These are phyloP conservation scores for Cladobotryum mycophilum DNA, from an alignment of 2,329 filamentous ascomycete species.

Conservation along the genomic window DNA sequence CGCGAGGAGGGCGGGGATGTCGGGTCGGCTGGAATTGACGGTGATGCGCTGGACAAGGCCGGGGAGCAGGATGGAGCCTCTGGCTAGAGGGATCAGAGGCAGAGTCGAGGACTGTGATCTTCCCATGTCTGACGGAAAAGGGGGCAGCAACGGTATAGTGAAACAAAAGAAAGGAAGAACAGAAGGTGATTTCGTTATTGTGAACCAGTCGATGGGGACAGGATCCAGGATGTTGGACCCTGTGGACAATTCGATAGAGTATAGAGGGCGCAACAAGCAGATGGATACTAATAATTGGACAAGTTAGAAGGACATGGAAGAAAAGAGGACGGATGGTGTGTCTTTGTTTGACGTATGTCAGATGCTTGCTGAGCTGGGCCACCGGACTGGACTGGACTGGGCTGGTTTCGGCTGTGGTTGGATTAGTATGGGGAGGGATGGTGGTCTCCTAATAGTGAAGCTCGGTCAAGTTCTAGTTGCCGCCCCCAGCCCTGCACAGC, in stretches of 20 bases:
- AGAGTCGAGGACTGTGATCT: conserved; percentile 44
- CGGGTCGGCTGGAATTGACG: conserved; percentile 70
- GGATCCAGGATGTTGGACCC: neutral
- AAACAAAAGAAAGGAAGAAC: neutral
- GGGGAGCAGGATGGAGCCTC: conserved; percentile 76
- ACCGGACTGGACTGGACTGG: neutral
- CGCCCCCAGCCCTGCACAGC: no score
- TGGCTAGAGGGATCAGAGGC: conserved; percentile 76
- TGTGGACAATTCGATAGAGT: neutral
- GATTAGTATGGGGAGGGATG: no score
- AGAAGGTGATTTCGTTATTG: neutral
- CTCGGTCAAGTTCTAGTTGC: no score
- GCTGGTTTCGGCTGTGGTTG: neutral
- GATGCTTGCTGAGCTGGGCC: neutral
- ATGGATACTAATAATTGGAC: no score
- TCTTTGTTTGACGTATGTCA: neutral
- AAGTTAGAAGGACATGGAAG: conserved; percentile 1
- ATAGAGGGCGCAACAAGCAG: neutral
- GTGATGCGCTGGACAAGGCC: conserved; percentile 80
- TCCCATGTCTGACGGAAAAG: conserved; percentile 27
- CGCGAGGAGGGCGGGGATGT: conserved; percentile 82
- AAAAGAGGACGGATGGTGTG: neutral
- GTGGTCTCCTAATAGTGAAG: no score
- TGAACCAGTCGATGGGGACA: neutral
- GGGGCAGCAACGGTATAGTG: neutral